A percentile compares a stretch with the other conserved stretches of the same genome.
Evolutionary conservation across 2,329 filamentous ascomycete species (phyloP).

Genomic region (Trichoderma guizhouense): DNA sequence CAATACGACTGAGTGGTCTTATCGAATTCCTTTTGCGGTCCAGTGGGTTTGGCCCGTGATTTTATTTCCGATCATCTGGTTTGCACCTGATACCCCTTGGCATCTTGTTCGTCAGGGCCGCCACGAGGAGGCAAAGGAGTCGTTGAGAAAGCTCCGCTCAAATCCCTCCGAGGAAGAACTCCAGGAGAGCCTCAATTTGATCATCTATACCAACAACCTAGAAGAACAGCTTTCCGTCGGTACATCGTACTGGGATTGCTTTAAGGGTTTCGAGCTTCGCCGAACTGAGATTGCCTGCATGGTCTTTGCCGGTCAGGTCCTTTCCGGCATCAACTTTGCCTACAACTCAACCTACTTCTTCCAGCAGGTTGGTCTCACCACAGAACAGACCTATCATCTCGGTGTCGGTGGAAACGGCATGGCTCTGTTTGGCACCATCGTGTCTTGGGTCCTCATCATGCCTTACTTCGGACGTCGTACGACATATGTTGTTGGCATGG

Average conservation of each 20-base stretch:
- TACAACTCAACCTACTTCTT: conserved; percentile 41
- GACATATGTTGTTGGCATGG: conserved; percentile 44
- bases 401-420: conserved; percentile 39
- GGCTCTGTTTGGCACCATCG: conserved; percentile 42
- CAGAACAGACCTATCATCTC: conserved; percentile 31
- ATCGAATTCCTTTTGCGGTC: conserved; percentile 45
- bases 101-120: conserved; percentile 38
- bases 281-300: conserved; percentile 48
- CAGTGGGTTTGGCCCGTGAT: conserved; percentile 49
- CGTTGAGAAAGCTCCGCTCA: conserved; percentile 31
- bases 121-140: conserved; percentile 33
- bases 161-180: conserved; percentile 7
- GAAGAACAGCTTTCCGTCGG: conserved; percentile 36
- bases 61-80: conserved; percentile 37
- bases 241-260: conserved; percentile 42
- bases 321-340: conserved; percentile 27
- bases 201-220: conserved; percentile 41
- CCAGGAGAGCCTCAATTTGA: conserved; percentile 34
- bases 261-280: conserved; percentile 43
- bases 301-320: conserved; percentile 10
- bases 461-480: conserved; percentile 42
- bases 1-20: conserved; percentile 41
- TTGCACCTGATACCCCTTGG: conserved; percentile 47
- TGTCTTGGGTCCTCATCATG: conserved; percentile 43
- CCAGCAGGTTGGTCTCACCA: conserved; percentile 34